These are phyloP conservation scores for Rubus parviflorus DNA, from an alignment of 306 rosid genomes.

Conservation along the genomic window DNA sequence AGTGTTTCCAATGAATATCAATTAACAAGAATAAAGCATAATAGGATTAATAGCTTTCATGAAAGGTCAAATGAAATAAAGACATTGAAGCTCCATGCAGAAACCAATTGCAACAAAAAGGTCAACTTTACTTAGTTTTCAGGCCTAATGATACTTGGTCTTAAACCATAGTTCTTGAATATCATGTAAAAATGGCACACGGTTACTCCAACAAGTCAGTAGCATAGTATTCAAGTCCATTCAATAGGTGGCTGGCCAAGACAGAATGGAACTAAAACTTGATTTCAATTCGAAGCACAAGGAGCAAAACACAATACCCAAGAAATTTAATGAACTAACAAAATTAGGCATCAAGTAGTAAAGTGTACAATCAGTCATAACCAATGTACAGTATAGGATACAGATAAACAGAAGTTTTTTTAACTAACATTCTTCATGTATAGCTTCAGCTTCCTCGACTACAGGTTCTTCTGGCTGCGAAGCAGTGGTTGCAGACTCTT, in stretches of 20 bases:
- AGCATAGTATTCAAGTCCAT: background rate
- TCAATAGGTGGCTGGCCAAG: background rate
- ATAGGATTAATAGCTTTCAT: background rate
- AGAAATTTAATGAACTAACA: background rate
- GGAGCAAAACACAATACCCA: background rate
- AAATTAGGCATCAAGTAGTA: background rate
- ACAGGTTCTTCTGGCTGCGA: slow-evolving; percentile 62
- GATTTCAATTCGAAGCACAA: background rate
- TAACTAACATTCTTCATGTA: slow-evolving; percentile 82
- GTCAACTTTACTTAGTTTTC: background rate
- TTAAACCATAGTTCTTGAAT: background rate
- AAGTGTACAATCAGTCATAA: background rate
- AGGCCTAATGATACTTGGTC: background rate
- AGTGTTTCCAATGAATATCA: background rate
- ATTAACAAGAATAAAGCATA: background rate
- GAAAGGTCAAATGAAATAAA: background rate
- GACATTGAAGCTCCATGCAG: background rate
- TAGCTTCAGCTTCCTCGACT: slow-evolving; percentile 46
- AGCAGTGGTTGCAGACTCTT: slow-evolving; percentile 48
- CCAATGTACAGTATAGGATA: background rate
- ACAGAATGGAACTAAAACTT: background rate
- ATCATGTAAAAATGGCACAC: background rate
- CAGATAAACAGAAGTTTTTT: slow-evolving; percentile 17
- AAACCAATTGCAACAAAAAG: background rate
- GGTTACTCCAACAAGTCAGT: background rate